These are phyloP conservation scores for Malassezia vespertilionis DNA, from an alignment of 1,284 basidiomycete species.

Conservation along the genomic window DNA sequence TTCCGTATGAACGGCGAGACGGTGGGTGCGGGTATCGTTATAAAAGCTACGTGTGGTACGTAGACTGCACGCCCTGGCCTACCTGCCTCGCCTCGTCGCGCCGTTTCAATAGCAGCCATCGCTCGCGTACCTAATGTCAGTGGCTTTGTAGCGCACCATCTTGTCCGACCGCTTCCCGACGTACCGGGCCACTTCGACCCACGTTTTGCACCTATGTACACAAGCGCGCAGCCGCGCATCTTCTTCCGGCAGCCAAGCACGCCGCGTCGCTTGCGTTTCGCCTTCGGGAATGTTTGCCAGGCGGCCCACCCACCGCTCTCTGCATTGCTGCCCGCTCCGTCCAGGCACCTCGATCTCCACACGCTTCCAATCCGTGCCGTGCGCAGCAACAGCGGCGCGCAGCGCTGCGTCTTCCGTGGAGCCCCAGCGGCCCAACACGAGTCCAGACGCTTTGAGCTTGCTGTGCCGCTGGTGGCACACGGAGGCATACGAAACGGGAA, in stretches of 20 bases:
- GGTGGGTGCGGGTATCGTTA: too few species aligned
- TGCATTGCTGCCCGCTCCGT: slow-evolving; percentile 17
- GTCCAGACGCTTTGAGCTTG: slow-evolving; percentile 6
- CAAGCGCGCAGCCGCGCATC: slow-evolving; percentile 16
- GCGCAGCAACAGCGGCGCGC: slow-evolving; percentile 13
- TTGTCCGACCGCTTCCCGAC: slow-evolving; percentile 17
- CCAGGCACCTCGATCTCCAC: slow-evolving; percentile 15
- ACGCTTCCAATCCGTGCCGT: slow-evolving; percentile 17
- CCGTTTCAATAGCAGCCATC: slow-evolving; percentile 15
- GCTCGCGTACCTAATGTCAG: slow-evolving; percentile 4
- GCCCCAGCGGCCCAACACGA: slow-evolving; percentile 15
- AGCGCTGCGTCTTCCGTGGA: slow-evolving; percentile 13
- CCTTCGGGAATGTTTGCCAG: slow-evolving; percentile 18
- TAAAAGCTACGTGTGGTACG: background rate
- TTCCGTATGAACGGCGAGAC: slow-evolving; percentile 83
- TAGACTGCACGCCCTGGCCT: background rate
- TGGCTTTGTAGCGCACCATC: slow-evolving; percentile 3
- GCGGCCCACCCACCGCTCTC: slow-evolving; percentile 18
- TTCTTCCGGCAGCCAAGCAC: slow-evolving; percentile 13
- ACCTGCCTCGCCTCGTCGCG: slow-evolving; percentile 9
- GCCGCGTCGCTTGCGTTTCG: slow-evolving; percentile 12
- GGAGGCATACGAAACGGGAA: slow-evolving; percentile 1
- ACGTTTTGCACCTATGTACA: slow-evolving; percentile 13
- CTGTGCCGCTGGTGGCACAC: slow-evolving; percentile 16
- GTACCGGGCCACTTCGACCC: slow-evolving; percentile 14